Evolutionary conservation across 2,329 filamentous ascomycete genomes (phyloP), one percentile per base, ranked within the genome.

Genomic region (Colletotrichum euphorbiae): DNA sequence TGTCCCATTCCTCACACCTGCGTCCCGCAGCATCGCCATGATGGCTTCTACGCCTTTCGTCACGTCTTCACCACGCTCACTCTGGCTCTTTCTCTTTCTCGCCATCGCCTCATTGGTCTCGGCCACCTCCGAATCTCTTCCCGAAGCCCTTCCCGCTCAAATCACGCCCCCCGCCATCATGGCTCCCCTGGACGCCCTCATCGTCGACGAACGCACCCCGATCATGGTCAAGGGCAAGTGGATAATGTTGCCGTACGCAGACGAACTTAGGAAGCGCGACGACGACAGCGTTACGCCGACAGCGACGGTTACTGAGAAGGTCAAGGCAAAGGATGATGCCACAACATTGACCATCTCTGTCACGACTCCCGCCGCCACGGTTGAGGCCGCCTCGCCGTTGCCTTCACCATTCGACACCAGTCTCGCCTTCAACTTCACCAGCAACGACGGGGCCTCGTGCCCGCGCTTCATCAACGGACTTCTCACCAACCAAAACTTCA

Each of bases 341-440:
- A 62, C 67, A 12, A 67, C 64, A 7, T 36, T 69, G 48, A 62
- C 62, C 36, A 19, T 69, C 12, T 71, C 70, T 3, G 62, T 71
- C 15, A 61, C 61, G 7, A 61, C 61, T 31, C 69, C 77, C 2
- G 70, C 72, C 19, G 65, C 76, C 2, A 75, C 77, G 1, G 76
- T 74, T 19, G 73, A 73, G 0, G 67, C 74, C 8, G 36, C 77
- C 1, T 80, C 78, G 58, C 80, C 84, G 5, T 79, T 91, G 46
- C 92, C 90, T 0, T 87, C 79, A 11, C 85, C 91, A 2, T 93
- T 93, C 74, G 91, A 94, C 73, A 89, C 85, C 63, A 86, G 84
- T 55, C 77, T 91, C 33, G 84, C 85, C 7, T 84, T 84, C 70
- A 90, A 91, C 72, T 91, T 92, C 78, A 85, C 86, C 15, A 78